These are phyloP conservation scores for Polychaeton citri DNA, from an alignment of 2,329 filamentous ascomycete species.

Conservation along the genomic window DNA sequence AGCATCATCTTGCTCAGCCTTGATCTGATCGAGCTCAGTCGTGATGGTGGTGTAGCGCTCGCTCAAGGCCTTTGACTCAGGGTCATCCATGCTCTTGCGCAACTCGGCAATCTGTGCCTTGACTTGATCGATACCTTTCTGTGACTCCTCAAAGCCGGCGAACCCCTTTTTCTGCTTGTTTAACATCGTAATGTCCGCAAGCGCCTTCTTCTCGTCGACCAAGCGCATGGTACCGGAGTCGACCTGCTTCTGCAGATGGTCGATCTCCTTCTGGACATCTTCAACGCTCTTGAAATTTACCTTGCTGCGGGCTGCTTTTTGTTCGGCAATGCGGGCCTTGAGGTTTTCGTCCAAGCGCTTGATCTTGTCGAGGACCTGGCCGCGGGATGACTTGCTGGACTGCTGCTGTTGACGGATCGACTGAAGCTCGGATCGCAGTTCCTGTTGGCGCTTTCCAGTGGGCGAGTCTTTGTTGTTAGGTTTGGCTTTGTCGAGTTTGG, in stretches of 20 bases:
- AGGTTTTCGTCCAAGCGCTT: conserved; percentile 83
- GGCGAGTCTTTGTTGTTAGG: conserved; percentile 75
- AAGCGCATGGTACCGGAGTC: conserved; percentile 85
- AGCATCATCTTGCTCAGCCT: conserved; percentile 79
- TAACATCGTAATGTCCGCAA: conserved; percentile 67
- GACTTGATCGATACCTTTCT: conserved; percentile 80
- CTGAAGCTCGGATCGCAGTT: conserved; percentile 69
- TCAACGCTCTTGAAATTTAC: conserved; percentile 76
- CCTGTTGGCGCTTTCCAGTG: conserved; percentile 66
- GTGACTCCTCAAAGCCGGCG: conserved; percentile 64
- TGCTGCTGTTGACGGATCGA: conserved; percentile 80
- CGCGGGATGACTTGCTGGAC: conserved; percentile 70
- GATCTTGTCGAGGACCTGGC: conserved; percentile 72
- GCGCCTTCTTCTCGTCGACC: conserved; percentile 92
- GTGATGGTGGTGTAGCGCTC: conserved; percentile 78
- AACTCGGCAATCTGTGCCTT: conserved; percentile 80
- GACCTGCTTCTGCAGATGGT: conserved; percentile 68
- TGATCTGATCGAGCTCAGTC: conserved; percentile 77
- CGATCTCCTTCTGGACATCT: conserved; percentile 75
- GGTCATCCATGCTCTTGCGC: conserved; percentile 80
- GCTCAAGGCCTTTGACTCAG: conserved; percentile 75
- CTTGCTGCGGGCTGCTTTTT: conserved; percentile 72
- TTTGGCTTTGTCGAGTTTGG: conserved; percentile 72
- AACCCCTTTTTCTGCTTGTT: conserved; percentile 90
- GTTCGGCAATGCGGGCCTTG: conserved; percentile 70